Percentiles rank a stretch among this genome's conserved stretches.
Conservation (phyloP, 2,329 filamentous ascomycete genomes). For the Hawksworthiomyces lignivorus region DNA sequence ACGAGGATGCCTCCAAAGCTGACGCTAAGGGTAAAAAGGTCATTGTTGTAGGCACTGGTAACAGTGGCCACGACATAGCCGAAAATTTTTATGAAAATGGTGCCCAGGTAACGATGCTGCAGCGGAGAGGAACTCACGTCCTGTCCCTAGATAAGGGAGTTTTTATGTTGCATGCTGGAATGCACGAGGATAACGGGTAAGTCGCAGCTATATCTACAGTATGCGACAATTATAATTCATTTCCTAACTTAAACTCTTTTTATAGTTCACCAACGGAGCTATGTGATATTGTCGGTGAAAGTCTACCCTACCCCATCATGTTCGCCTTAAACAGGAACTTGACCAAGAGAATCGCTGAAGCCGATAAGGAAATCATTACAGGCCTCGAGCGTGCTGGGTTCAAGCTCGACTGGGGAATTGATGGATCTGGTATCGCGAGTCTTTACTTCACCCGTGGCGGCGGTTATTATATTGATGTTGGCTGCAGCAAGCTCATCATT, state of each 20-base stretch:
- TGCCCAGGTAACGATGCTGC: slow-evolving; percentile 50
- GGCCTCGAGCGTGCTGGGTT: slow-evolving; percentile 50
- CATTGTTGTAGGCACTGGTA: slow-evolving; percentile 48
- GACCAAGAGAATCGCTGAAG: slow-evolving; percentile 27
- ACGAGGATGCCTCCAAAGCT: slow-evolving; percentile 4
- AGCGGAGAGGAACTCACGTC: slow-evolving; percentile 48
- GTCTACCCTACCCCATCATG: not conserved
- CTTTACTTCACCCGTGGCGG: slow-evolving; percentile 54
- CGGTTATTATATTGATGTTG: slow-evolving; percentile 53
- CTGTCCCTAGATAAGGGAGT: slow-evolving; percentile 31
- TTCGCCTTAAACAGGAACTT: slow-evolving; percentile 33
- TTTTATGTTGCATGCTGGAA: not conserved
- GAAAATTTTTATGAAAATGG: slow-evolving; percentile 50
- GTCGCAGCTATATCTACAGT: too few species aligned
- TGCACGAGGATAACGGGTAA: not conserved
- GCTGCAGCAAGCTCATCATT: slow-evolving; percentile 42
- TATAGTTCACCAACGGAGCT: slow-evolving; percentile 38
- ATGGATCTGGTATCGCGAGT: slow-evolving; percentile 42
- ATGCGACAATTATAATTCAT: too few species aligned
- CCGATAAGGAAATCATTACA: slow-evolving; percentile 31
- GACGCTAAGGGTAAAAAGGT: slow-evolving; percentile 43
- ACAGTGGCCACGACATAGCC: slow-evolving; percentile 49
- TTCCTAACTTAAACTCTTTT: too few species aligned
- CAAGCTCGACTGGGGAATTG: slow-evolving; percentile 47
- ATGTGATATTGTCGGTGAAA: slow-evolving; percentile 28